These are phyloP conservation scores for Alternaria brassicicola DNA, from an alignment of 2,329 filamentous ascomycete species.

Conservation along the genomic window DNA sequence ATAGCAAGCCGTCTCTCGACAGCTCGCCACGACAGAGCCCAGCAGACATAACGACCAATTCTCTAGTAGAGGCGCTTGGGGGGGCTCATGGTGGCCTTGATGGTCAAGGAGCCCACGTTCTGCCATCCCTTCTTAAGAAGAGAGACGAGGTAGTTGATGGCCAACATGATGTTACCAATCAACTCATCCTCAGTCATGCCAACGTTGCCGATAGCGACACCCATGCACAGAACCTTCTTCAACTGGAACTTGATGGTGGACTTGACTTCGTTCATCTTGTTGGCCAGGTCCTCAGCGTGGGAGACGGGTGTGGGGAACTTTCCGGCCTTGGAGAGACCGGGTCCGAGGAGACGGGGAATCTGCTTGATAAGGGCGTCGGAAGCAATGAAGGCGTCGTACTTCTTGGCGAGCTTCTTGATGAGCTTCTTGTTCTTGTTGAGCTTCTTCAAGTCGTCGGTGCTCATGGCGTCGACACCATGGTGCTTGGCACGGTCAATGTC, in stretches of 20 bases:
- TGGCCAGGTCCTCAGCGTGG: constrained; percentile 89
- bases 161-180: constrained; percentile 98
- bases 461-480: constrained; percentile 98
- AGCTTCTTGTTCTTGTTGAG: constrained; percentile 99
- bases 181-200: constrained; percentile 96
- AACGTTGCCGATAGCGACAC: constrained; percentile 98
- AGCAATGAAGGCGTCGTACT: constrained; percentile 99
- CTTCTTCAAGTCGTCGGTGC: constrained; percentile 98
- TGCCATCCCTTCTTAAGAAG: constrained; percentile 99
- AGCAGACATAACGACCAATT: constrained; percentile 19
- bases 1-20: constrained; percentile 25
- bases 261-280: constrained; percentile 99
- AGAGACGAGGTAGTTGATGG: constrained; percentile 99
- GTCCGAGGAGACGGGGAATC: constrained; percentile 98
- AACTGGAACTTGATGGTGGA: constrained; percentile 99
- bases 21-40: constrained; percentile 20
- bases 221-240: constrained; percentile 99
- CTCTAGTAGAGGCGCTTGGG: constrained; percentile 95
- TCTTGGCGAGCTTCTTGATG: constrained; percentile 99
- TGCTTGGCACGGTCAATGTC: constrained; percentile 99
- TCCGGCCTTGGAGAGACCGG: constrained; percentile 69
- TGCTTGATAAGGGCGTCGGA: constrained; percentile 99
- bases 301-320: constrained; percentile 99
- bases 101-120: constrained; percentile 99
- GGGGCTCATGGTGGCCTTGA: constrained; percentile 99